Conservation (phyloP, 768 basidiomycete genomes). For the Kwoniella heveanensis region DNA sequence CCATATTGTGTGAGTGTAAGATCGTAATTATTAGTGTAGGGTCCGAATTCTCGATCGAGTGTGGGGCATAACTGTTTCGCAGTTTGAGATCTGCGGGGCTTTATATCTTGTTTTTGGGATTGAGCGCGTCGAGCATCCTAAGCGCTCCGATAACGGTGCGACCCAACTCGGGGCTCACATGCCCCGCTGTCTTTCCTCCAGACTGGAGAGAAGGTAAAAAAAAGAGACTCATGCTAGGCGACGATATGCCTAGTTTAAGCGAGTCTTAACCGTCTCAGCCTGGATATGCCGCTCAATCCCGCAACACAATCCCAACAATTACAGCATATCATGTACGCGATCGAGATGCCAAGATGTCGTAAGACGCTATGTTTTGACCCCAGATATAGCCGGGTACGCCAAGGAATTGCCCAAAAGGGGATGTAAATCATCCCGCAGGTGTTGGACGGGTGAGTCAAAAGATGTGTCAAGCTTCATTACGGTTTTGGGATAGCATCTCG, state of each 20-base stretch:
- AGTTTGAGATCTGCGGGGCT: not conserved
- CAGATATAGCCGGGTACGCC: not conserved
- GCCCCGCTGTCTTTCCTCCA: not conserved
- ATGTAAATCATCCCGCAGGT: not conserved
- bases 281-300: constrained; percentile 2
- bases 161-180: not conserved
- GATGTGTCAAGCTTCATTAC: not conserved
- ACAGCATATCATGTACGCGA: not conserved
- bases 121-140: too few relatives aligned
- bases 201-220: not conserved
- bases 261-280: constrained; percentile 1
- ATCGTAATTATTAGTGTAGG: not conserved
- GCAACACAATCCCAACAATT: not conserved
- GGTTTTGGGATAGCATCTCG: not conserved
- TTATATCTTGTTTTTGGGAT: not conserved
- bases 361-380: not conserved
- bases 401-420: not conserved
- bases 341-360: not conserved
- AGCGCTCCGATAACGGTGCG: too few relatives aligned
- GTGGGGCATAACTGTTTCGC: not conserved
- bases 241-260: not conserved
- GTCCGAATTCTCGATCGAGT: not conserved
- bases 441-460: not conserved
- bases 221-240: too few relatives aligned
- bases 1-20: constrained; percentile 7